phyloP scores from a whole-genome alignment of 2,329 filamentous ascomycete species.

The Colletotrichum tofieldiae region DNA sequence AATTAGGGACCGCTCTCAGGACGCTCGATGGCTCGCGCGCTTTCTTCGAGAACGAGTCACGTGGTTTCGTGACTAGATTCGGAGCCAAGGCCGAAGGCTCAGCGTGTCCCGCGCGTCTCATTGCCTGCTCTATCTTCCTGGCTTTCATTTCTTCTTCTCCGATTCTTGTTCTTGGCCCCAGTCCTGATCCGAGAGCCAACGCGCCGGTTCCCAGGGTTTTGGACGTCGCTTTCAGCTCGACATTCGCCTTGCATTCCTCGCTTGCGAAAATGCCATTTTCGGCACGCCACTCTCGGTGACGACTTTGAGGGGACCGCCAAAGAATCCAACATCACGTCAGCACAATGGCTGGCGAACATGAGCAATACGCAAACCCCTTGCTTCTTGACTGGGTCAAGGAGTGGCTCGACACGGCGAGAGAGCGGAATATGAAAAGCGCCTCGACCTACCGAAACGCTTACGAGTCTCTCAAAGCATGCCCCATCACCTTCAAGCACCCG shows the following conservation, averaged over 20 bases:
- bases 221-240: neutral
- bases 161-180: neutral
- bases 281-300: slow-evolving; percentile 7
- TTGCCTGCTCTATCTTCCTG: neutral
- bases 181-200: neutral
- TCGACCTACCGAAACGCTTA: slow-evolving; percentile 84
- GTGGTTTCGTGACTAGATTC: slow-evolving; percentile 33
- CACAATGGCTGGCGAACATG: slow-evolving; percentile 53
- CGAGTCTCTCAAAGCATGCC: slow-evolving; percentile 82
- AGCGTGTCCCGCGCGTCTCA: slow-evolving; percentile 24
- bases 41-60: slow-evolving; percentile 1
- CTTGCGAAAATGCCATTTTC: slow-evolving; percentile 5
- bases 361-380: slow-evolving; percentile 76
- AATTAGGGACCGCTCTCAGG: slow-evolving; percentile 7
- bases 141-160: neutral
- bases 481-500: slow-evolving; percentile 79
- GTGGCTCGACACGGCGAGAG: slow-evolving; percentile 79
- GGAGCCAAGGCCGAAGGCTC: neutral
- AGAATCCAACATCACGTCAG: slow-evolving; percentile 42
- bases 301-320: slow-evolving; percentile 36
- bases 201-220: neutral
- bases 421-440: slow-evolving; percentile 79
- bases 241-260: neutral
- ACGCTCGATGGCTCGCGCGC: neutral
- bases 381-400: slow-evolving; percentile 83